phyloP scores from a whole-genome alignment of 208 protist species.

The Acanthamoeba royreba region DNA sequence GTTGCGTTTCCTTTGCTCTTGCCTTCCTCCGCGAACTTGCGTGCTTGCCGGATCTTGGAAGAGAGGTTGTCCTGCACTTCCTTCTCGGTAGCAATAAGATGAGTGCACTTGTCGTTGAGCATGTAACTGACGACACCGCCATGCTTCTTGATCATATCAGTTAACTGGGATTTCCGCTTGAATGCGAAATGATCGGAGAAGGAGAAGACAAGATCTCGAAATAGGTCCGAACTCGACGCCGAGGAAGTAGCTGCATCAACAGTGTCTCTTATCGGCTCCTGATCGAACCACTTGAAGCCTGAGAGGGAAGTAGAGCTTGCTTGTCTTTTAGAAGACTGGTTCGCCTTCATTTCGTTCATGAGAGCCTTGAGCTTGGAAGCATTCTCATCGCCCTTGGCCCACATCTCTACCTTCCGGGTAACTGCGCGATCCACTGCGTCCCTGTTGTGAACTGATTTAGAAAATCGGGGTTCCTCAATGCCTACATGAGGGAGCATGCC shows the following conservation, averaged over 20 bases:
- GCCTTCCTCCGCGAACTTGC: background rate
- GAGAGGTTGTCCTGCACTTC: background rate
- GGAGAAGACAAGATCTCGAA: background rate
- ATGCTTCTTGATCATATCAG: background rate
- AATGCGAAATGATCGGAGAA: conserved; percentile 9
- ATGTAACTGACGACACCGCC: background rate
- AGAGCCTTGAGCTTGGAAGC: background rate
- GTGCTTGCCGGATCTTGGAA: background rate
- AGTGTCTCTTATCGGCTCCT: background rate
- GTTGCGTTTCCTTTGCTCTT: background rate
- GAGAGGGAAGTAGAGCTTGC: background rate
- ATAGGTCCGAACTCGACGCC: background rate
- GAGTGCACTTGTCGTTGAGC: background rate
- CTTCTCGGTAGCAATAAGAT: background rate
- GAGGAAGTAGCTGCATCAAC: background rate
- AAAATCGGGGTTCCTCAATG: too few relatives aligned
- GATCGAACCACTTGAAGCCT: background rate
- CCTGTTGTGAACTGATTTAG: too few relatives aligned
- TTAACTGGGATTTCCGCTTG: background rate
- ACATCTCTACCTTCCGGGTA: background rate
- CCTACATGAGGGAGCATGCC: too few relatives aligned
- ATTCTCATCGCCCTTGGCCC: background rate
- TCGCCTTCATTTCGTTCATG: background rate
- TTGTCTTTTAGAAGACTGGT: background rate
- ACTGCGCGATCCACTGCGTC: background rate